These are phyloP conservation scores for Calonectria honghensis DNA, from an alignment of 2,329 filamentous ascomycete species.

Conservation along the genomic window DNA sequence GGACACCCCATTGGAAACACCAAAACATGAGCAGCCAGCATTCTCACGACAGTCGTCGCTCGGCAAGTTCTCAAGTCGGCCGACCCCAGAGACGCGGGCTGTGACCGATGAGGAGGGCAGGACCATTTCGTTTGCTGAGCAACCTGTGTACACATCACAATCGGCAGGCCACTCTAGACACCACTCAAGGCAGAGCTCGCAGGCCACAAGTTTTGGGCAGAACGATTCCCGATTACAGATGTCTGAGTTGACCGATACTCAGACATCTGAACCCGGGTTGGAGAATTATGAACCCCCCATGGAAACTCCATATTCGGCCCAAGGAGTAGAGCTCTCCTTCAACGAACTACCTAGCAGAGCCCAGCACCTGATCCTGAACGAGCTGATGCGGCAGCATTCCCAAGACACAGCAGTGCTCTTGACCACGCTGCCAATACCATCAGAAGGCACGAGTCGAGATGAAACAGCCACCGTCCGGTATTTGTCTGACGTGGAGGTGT, in stretches of 20 bases:
- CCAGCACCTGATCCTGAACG: conserved; percentile 91
- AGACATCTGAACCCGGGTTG: conserved; percentile 53
- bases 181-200: conserved; percentile 63
- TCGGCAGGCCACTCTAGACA: conserved; percentile 58
- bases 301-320: conserved; percentile 71
- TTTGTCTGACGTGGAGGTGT: conserved; percentile 84
- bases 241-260: conserved; percentile 65
- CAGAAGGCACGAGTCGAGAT: conserved; percentile 83
- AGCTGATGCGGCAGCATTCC: conserved; percentile 83
- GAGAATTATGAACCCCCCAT: conserved; percentile 54
- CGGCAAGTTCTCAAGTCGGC: conserved; percentile 77
- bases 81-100: conserved; percentile 76
- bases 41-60: conserved; percentile 68
- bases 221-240: conserved; percentile 66
- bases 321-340: conserved; percentile 83
- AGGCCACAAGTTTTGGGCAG: conserved; percentile 55
- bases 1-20: conserved; percentile 52
- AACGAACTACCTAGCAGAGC: conserved; percentile 90
- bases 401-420: conserved; percentile 85
- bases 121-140: conserved; percentile 78
- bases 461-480: conserved; percentile 84
- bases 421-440: conserved; percentile 87
- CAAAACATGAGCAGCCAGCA: conserved; percentile 60
- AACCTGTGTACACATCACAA: conserved; percentile 48
- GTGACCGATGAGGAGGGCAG: conserved; percentile 73